Conservation (phyloP, 768 basidiomycete species). For the Termitomyces titanicus region DNA sequence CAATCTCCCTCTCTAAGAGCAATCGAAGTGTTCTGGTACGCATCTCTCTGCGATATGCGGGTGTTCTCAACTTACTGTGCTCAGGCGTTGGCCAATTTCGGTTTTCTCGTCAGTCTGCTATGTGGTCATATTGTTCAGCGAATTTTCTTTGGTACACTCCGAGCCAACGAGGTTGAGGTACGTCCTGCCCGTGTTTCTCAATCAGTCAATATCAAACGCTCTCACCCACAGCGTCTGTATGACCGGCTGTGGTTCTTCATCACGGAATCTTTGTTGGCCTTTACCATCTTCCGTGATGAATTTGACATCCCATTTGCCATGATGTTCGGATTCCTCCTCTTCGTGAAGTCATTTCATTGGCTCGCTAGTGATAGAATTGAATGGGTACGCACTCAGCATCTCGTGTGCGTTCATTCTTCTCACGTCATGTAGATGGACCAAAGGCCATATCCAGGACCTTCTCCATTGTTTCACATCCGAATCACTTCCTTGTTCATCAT, state of each 20-base stretch:
- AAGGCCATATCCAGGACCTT: slow-evolving; percentile 81
- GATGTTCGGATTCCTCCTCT: slow-evolving; percentile 93
- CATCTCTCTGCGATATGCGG: background rate
- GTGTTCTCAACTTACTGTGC: slow-evolving; percentile 2
- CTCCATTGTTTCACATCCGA: slow-evolving; percentile 80
- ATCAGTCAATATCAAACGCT: background rate
- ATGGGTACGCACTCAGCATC: slow-evolving; percentile 56
- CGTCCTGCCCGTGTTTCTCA: slow-evolving; percentile 14
- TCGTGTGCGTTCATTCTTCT: slow-evolving; percentile 1
- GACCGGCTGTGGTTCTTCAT: slow-evolving; percentile 97
- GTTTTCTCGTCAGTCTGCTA: slow-evolving; percentile 70
- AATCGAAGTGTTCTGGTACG: slow-evolving; percentile 89
- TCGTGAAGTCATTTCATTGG: slow-evolving; percentile 99
- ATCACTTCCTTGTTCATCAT: slow-evolving; percentile 70
- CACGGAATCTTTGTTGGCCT: slow-evolving; percentile 92
- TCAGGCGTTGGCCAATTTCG: slow-evolving; percentile 90
- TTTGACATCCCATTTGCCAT: slow-evolving; percentile 90
- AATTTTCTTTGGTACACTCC: slow-evolving; percentile 87
- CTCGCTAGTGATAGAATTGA: slow-evolving; percentile 92
- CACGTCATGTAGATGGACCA: slow-evolving; percentile 86
- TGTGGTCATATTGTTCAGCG: slow-evolving; percentile 76
- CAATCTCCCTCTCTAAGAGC: slow-evolving; percentile 90
- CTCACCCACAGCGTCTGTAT: slow-evolving; percentile 73
- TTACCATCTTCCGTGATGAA: slow-evolving; percentile 96
- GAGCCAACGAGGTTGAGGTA: slow-evolving; percentile 91